Evolutionary conservation across 768 basidiomycete species (phyloP).

Genomic region (Heimioporus sp.): DNA sequence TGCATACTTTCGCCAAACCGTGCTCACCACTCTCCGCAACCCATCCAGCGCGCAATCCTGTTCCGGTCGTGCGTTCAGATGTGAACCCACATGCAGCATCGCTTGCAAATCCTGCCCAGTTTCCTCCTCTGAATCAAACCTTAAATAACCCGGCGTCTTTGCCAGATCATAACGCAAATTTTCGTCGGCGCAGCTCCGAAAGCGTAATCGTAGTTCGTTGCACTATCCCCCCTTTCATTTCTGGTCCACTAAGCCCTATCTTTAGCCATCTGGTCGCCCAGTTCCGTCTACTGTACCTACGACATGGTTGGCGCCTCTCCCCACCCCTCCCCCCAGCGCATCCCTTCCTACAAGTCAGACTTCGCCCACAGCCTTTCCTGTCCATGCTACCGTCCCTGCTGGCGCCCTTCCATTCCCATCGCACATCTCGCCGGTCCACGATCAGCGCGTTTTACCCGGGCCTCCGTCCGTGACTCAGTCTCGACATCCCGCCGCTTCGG

Average conservation of each 20-base stretch:
- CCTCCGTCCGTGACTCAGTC: conserved; percentile 1
- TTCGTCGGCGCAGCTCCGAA: conserved; percentile 18
- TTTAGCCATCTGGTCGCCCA: conserved; percentile 12
- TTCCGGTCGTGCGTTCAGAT: conserved; percentile 10
- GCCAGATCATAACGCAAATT: conserved; percentile 3
- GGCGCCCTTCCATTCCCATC: conserved; percentile 8
- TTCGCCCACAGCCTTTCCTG: conserved; percentile 7
- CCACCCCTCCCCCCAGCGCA: conserved; percentile 20
- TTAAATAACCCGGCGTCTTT: conserved; percentile 1
- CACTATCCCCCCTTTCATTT: neutral
- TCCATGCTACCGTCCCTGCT: conserved; percentile 7
- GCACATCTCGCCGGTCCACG: neutral
- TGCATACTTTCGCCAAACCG: neutral
- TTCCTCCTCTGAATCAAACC: conserved; percentile 4
- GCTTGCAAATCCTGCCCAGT: neutral
- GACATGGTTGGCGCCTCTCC: conserved; percentile 16
- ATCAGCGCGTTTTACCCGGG: conserved; percentile 5
- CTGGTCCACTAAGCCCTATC: neutral
- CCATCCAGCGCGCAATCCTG: neutral
- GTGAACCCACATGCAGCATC: conserved; percentile 3
- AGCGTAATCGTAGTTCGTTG: conserved; percentile 14
- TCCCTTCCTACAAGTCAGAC: conserved; percentile 5
- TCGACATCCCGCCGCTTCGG: neutral
- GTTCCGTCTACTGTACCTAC: conserved; percentile 9
- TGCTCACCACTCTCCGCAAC: neutral